phyloP scores from a whole-genome alignment of 805 yeast genomes.

The Tetrapisispora arboricola region DNA sequence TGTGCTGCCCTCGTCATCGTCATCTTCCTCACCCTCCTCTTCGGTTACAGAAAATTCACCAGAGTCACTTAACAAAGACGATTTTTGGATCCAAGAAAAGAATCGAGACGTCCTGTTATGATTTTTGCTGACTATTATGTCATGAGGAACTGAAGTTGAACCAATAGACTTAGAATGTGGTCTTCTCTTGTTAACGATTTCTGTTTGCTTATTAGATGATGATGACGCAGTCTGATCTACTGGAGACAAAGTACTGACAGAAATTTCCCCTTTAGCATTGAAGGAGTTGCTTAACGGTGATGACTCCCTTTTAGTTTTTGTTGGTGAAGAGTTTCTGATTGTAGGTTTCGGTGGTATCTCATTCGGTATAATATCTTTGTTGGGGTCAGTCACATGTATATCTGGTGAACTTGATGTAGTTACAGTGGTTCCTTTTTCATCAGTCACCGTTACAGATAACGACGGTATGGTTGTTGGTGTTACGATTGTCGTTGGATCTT shows the following conservation, averaged over 20 bases:
- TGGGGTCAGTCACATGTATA: not conserved
- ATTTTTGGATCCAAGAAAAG: slow-evolving; percentile 25
- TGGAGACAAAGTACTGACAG: not conserved
- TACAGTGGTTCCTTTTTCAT: not conserved
- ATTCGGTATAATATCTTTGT: not conserved
- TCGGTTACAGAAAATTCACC: slow-evolving; percentile 22
- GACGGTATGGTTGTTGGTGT: not conserved
- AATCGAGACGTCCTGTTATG: slow-evolving; percentile 19
- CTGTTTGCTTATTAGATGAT: no score
- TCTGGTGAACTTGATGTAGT: not conserved
- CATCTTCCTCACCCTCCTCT: slow-evolving; percentile 21
- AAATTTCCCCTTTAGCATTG: not conserved
- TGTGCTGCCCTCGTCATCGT: slow-evolving; percentile 5
- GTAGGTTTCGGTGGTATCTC: not conserved
- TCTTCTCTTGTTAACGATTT: slow-evolving; percentile 8
- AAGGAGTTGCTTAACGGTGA: not conserved
- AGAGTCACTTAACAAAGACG: slow-evolving; percentile 26
- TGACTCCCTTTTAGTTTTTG: not conserved
- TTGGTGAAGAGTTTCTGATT: not conserved
- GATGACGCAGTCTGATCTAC: not conserved
- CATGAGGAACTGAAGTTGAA: slow-evolving; percentile 25
- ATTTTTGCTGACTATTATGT: slow-evolving; percentile 16
- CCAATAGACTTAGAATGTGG: slow-evolving; percentile 28
- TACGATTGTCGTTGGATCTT: not conserved
- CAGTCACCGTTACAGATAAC: not conserved